A percentile compares a stretch with the other conserved stretches of the same genome.
These are phyloP conservation scores for Cyberlindnera saturnus DNA, from an alignment of 805 yeast species.

Conservation along the genomic window DNA sequence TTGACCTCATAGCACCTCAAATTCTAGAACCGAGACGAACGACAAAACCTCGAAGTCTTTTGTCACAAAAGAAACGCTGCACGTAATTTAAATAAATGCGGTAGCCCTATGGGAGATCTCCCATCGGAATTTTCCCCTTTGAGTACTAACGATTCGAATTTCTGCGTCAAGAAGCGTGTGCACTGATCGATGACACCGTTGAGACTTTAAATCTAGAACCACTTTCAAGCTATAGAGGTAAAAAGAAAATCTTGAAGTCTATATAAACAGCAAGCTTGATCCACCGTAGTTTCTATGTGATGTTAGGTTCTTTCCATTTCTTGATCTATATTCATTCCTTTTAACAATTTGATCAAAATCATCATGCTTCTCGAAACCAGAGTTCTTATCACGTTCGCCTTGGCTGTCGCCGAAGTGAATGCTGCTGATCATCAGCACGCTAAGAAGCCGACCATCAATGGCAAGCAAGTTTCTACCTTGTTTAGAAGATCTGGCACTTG, in stretches of 20 bases:
- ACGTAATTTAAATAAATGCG: too few species aligned
- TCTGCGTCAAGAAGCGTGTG: background rate
- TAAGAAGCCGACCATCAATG: constrained; percentile 15
- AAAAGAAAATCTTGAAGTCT: background rate
- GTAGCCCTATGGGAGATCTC: too few species aligned
- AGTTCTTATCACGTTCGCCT: background rate
- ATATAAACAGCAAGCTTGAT: background rate
- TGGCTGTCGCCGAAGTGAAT: background rate
- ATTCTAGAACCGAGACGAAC: too few species aligned
- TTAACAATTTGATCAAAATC: background rate
- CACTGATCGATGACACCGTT: background rate
- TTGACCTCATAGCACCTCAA: too few species aligned
- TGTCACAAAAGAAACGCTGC: too few species aligned
- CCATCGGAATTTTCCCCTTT: too few species aligned
- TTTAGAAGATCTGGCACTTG: constrained; percentile 42
- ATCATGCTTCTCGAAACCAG: constrained; percentile 1
- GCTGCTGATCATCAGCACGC: background rate
- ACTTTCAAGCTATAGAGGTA: background rate
- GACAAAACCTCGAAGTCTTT: too few species aligned
- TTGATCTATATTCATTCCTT: constrained; percentile 1
- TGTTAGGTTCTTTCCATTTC: too few species aligned
- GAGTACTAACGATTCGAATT: too few species aligned
- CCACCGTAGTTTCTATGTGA: background rate
- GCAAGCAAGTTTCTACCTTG: constrained; percentile 20
- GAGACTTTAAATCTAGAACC: background rate